A percentile compares a stretch with the other conserved stretches of the same genome.
These are phyloP conservation scores for Daedaleopsis sinensis DNA, from an alignment of 768 basidiomycete species.

Conservation along the genomic window DNA sequence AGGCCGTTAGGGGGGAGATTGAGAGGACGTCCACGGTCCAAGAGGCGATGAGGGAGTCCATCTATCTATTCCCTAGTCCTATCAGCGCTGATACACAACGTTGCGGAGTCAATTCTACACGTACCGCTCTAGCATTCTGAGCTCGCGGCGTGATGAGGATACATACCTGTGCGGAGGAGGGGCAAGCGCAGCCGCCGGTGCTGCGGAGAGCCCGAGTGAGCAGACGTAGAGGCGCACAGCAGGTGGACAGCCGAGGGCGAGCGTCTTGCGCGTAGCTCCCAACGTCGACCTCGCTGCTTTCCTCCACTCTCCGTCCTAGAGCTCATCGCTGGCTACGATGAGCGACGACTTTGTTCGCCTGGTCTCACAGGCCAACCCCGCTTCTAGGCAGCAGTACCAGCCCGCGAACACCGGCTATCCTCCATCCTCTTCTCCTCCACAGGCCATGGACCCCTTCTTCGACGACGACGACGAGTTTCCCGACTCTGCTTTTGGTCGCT, in stretches of 20 bases:
- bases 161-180: too few species aligned
- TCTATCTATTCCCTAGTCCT: too few species aligned
- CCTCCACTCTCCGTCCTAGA: not conserved
- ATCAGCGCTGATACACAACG: too few species aligned
- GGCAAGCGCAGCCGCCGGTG: too few species aligned
- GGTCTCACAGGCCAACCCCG: slow-evolving; percentile 74
- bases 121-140: too few species aligned
- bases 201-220: not conserved
- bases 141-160: too few species aligned
- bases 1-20: too few species aligned
- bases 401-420: slow-evolving; percentile 62
- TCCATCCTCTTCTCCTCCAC: slow-evolving; percentile 42
- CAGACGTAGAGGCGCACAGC: not conserved
- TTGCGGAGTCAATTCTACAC: too few species aligned
- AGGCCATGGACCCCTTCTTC: slow-evolving; percentile 80
- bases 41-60: too few species aligned
- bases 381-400: slow-evolving; percentile 49
- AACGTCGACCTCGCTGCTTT: slow-evolving; percentile 5
- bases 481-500: slow-evolving; percentile 65
- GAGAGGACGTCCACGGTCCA: not conserved
- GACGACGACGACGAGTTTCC: slow-evolving; percentile 73
- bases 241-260: not conserved
- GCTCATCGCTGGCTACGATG: slow-evolving; percentile 44
- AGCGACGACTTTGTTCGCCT: slow-evolving; percentile 75
- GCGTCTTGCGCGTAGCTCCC: not conserved